Evolutionary conservation across 2,329 filamentous ascomycete genomes (phyloP).

Genomic region (Septoria linicola): DNA sequence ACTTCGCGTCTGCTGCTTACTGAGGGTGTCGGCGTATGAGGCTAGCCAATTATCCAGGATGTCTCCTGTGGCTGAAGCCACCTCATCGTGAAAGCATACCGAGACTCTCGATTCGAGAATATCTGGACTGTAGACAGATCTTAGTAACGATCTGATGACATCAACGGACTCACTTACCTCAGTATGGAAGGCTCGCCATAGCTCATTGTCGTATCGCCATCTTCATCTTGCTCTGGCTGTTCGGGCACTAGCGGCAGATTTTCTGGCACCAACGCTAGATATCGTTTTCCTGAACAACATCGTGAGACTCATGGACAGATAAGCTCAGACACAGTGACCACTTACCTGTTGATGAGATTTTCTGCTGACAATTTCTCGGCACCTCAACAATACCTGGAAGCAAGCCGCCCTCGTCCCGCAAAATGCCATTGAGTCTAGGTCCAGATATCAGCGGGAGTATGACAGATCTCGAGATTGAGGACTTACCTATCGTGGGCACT

Average conservation of each 20-base stretch:
- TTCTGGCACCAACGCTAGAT: constrained; percentile 29
- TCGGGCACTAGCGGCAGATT: constrained; percentile 26
- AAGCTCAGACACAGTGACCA: background rate
- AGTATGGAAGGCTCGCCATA: constrained; percentile 21
- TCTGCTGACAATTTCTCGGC: constrained; percentile 35
- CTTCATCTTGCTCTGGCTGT: constrained; percentile 10
- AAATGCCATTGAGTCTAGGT: constrained; percentile 21
- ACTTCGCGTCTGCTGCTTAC: constrained; percentile 23
- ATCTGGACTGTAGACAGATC: constrained; percentile 23
- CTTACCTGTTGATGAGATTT: constrained; percentile 38
- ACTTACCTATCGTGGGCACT: constrained; percentile 30
- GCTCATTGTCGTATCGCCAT: constrained; percentile 1
- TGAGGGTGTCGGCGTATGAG: constrained; percentile 17
- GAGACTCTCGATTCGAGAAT: constrained; percentile 38
- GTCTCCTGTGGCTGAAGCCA: constrained; percentile 26
- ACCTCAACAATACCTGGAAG: constrained; percentile 25
- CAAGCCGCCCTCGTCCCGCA: constrained; percentile 34
- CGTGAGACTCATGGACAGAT: constrained; percentile 8
- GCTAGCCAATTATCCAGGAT: constrained; percentile 34
- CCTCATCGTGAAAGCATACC: constrained; percentile 36
- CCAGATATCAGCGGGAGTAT: constrained; percentile 15
- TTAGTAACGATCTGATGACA: background rate
- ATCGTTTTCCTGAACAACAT: constrained; percentile 29
- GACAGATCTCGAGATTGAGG: constrained; percentile 10
- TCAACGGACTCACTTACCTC: constrained; percentile 18